These are phyloP conservation scores for Pistacia atlantica DNA, from an alignment of 345 rosid species.

Conservation along the genomic window DNA sequence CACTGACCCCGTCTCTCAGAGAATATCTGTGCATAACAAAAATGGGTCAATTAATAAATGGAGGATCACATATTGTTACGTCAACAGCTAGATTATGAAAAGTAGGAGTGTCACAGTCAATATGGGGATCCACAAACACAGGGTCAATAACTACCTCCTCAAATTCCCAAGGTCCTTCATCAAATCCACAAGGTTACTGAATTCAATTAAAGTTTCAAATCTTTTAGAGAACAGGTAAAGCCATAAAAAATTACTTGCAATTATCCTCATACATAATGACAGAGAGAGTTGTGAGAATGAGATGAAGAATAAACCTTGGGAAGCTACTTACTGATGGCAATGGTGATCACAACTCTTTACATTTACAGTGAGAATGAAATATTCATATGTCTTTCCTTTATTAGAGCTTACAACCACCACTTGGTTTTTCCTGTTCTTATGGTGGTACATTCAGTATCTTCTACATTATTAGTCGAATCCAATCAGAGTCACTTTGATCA, in stretches of 20 bases:
- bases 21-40: conserved; percentile 65
- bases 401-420: neutral
- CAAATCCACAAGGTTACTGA: neutral
- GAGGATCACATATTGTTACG: neutral
- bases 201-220: neutral
- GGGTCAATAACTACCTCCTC: neutral
- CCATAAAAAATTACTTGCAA: neutral
- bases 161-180: neutral
- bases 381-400: neutral
- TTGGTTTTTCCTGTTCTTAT: neutral
- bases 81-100: neutral
- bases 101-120: conserved; percentile 4
- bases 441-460: neutral
- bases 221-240: neutral
- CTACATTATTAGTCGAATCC: neutral
- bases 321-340: conserved; percentile 1
- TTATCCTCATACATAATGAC: neutral
- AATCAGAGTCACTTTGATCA: neutral
- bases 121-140: neutral
- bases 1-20: conserved; percentile 95
- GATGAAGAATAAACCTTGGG: neutral
- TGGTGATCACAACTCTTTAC: neutral
- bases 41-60: conserved; percentile 21
- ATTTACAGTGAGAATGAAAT: neutral
- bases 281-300: neutral